Evolutionary conservation across 768 basidiomycete genomes (phyloP), one percentile per base, ranked within the genome.

Genomic region (Pulveroboletus sp.): DNA sequence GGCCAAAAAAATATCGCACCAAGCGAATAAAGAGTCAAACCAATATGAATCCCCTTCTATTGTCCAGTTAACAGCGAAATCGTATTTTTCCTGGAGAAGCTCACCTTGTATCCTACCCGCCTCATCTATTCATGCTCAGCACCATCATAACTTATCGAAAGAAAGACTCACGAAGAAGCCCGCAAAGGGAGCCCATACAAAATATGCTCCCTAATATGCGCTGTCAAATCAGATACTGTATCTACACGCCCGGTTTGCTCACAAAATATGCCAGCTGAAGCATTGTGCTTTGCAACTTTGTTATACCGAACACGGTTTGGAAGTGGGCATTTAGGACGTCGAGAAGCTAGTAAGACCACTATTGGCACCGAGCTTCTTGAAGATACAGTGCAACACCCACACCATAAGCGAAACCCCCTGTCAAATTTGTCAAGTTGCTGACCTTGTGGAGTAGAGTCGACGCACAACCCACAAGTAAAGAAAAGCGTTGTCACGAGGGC

Each of bases 1-100:
- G 85, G 84, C 86, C 86, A 88, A 73, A 87, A 89, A 66, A 86
- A 82, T 54, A 89, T 74, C 21, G 86, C 86, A 43, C 87, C 86
- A 70, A 66, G 37, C 11, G 82, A 82, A 57, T 83, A 84, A 6
- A 82, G 63, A 8, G 71, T 68, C 38, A 84, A 71, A 8, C 82
- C 82, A 27, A 85, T 59, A 59, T 84, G 81, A 49, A 85, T 83
- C 8, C 83, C 83, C 69, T 74, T 79, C 75, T 75, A 41, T 47
- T 21, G 43, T 38, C 21, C 8, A 8, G 27, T 46, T 17, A 57
- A 14, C 11, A 27, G 12, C 8, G 24, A 31, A 33, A 40, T 50
- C 18, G 11, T 0, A 38, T 24, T 17, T 40, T 36, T 24, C 8
- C 21, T 17, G 2, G 27, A 48, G 39, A n/a, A 31, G 36, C 4